phyloP scores from a whole-genome alignment of 2,329 filamentous ascomycete genomes.

The Metarhizium sp. region DNA sequence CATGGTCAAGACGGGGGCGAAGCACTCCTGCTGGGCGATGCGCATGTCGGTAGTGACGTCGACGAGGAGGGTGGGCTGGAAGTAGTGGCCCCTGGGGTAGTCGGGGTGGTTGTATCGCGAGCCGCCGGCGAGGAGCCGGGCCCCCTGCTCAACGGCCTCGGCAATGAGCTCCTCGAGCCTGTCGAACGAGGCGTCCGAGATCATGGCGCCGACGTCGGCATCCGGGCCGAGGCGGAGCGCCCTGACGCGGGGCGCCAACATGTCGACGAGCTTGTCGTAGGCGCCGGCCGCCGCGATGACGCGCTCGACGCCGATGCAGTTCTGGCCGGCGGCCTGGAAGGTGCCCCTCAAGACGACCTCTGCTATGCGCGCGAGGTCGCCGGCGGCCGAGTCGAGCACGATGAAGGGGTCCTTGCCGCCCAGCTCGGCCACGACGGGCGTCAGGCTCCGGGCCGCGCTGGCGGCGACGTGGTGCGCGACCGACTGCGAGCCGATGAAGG shows the following conservation, averaged over 20 bases:
- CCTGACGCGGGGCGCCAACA: slow-evolving; percentile 65
- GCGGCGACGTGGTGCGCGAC: slow-evolving; percentile 84
- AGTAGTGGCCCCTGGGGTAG: slow-evolving; percentile 79
- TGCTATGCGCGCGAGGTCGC: slow-evolving; percentile 60
- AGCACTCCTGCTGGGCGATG: slow-evolving; percentile 85
- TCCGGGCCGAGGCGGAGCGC: slow-evolving; percentile 66
- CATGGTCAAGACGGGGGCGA: slow-evolving; percentile 81
- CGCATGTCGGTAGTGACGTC: slow-evolving; percentile 80
- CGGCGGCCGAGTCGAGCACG: slow-evolving; percentile 66
- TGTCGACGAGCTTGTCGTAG: slow-evolving; percentile 64
- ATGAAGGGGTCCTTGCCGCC: slow-evolving; percentile 93
- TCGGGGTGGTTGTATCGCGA: slow-evolving; percentile 60
- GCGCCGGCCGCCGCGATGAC: slow-evolving; percentile 71
- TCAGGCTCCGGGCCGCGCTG: slow-evolving; percentile 78
- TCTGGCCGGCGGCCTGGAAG: slow-evolving; percentile 93
- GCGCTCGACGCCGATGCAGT: slow-evolving; percentile 95
- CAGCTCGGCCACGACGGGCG: slow-evolving; percentile 79
- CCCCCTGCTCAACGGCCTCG: slow-evolving; percentile 70
- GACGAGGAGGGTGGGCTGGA: slow-evolving; percentile 80
- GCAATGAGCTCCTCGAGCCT: slow-evolving; percentile 67
- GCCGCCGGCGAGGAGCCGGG: slow-evolving; percentile 73
- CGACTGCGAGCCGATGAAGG: slow-evolving; percentile 85
- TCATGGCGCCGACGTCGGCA: slow-evolving; percentile 81
- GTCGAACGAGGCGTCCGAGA: slow-evolving; percentile 68
- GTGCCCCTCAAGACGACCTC: slow-evolving; percentile 84